Conservation (phyloP, 306 rosid species). For the Argentina anserina region DNA sequence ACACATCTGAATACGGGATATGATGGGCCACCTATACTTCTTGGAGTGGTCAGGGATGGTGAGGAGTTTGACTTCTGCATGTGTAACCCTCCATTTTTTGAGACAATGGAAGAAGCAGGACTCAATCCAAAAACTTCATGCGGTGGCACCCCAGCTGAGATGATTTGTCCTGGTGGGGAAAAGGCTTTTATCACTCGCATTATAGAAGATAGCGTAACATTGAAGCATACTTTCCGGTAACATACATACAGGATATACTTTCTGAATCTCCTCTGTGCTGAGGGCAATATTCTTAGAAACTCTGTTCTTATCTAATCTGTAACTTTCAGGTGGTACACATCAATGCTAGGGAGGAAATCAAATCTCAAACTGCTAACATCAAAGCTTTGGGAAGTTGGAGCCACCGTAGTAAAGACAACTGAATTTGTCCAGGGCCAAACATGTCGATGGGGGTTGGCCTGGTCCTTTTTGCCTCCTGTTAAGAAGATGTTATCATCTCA, state of each 20-base stretch:
- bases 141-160: constrained; percentile 75
- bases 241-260: background rate
- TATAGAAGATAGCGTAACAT: constrained; percentile 62
- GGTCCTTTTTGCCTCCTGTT: constrained; percentile 74
- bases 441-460: constrained; percentile 85
- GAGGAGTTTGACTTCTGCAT: constrained; percentile 92
- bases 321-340: constrained; percentile 75
- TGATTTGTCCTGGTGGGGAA: constrained; percentile 91
- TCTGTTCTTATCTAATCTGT: constrained; percentile 3
- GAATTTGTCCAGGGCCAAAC: constrained; percentile 91
- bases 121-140: constrained; percentile 83
- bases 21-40: constrained; percentile 70
- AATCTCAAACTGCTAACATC: constrained; percentile 51
- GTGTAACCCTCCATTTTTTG: constrained; percentile 96
- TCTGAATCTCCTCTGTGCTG: background rate
- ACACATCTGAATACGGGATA: constrained; percentile 31
- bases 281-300: background rate
- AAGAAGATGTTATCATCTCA: constrained; percentile 42
- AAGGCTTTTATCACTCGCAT: constrained; percentile 71
- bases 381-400: constrained; percentile 82
- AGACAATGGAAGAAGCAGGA: constrained; percentile 82
- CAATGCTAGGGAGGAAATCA: constrained; percentile 70
- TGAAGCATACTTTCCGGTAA: constrained; percentile 66
- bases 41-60: constrained; percentile 64
- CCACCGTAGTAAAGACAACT: constrained; percentile 70